These are phyloP conservation scores for Tolypocladium ovalisporum DNA, from an alignment of 2,329 filamentous ascomycete species.

Conservation along the genomic window DNA sequence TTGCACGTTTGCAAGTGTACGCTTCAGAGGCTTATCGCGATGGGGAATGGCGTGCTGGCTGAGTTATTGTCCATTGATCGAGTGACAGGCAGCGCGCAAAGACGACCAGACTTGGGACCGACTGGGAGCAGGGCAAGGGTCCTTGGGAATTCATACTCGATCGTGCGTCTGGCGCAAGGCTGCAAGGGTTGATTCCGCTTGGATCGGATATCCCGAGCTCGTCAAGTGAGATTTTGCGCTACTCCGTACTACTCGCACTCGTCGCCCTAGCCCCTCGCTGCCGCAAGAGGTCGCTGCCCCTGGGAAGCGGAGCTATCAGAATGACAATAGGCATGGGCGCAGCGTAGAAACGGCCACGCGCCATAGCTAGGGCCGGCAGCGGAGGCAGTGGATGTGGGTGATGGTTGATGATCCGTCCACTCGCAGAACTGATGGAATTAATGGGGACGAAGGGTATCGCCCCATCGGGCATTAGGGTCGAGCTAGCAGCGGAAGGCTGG, in stretches of 20 bases:
- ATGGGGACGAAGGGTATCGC: background rate
- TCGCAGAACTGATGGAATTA: background rate
- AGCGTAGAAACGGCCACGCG: background rate
- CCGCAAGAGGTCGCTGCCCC: background rate
- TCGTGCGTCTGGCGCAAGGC: background rate
- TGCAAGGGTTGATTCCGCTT: background rate
- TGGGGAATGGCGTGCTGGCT: background rate
- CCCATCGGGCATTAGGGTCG: background rate
- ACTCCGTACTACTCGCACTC: background rate
- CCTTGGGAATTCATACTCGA: background rate
- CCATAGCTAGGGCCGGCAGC: background rate
- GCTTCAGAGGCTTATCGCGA: background rate
- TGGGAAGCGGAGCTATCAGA: background rate
- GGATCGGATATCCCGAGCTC: background rate
- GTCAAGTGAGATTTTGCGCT: background rate
- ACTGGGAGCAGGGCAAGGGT: background rate
- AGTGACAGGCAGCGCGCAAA: background rate
- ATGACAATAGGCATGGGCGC: background rate
- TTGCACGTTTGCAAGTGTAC: background rate
- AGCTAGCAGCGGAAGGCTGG: background rate
- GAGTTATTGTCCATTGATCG: background rate
- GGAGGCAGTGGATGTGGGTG: background rate
- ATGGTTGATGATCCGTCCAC: background rate
- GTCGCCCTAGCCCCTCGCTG: background rate
- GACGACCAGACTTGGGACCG: background rate